Percentiles rank a stretch among this genome's conserved stretches.
phyloP scores from a whole-genome alignment of 768 basidiomycete species.

The Russula sp. region DNA sequence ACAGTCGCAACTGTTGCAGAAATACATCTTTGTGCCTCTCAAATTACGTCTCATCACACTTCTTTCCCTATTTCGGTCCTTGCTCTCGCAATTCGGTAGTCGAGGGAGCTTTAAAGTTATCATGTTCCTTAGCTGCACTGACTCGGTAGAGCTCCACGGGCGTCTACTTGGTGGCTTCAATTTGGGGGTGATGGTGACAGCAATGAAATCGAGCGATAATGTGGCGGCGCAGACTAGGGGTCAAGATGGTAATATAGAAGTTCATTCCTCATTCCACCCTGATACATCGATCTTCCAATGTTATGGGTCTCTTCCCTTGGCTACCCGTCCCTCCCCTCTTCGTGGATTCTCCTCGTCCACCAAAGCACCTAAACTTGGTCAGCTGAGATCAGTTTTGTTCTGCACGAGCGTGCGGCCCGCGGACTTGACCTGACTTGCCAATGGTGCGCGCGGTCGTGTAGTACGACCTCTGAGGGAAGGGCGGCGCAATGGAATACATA shows the following conservation, averaged over 20 bases:
- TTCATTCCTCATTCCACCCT: constrained; percentile 74
- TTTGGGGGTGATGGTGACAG: constrained; percentile 9
- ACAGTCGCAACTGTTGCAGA: constrained; percentile 88
- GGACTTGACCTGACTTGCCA: constrained; percentile 92
- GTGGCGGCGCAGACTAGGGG: constrained; percentile 21
- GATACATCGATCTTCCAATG: constrained; percentile 77
- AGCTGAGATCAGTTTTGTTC: constrained; percentile 64
- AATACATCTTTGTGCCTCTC: constrained; percentile 82
- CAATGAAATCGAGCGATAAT: constrained; percentile 24
- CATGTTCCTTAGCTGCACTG: constrained; percentile 94
- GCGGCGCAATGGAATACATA: constrained; percentile 92
- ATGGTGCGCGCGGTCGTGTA: constrained; percentile 90
- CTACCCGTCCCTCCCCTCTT: constrained; percentile 75
- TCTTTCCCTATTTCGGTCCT: constrained; percentile 72
- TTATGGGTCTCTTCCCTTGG: constrained; percentile 85
- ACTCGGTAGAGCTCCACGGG: constrained; percentile 99
- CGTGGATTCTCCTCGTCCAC: constrained; percentile 59
- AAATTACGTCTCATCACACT: constrained; percentile 93
- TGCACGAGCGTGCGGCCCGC: constrained; percentile 99
- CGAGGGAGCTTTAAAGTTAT: constrained; percentile 67
- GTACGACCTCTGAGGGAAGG: constrained; percentile 96
- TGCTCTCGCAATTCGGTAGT: constrained; percentile 54
- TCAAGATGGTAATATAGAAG: constrained; percentile 39
- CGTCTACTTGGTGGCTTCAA: constrained; percentile 48
- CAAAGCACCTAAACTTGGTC: constrained; percentile 24